phyloP scores from a whole-genome alignment of 805 yeast species.

The Henningerozyma blattae region DNA sequence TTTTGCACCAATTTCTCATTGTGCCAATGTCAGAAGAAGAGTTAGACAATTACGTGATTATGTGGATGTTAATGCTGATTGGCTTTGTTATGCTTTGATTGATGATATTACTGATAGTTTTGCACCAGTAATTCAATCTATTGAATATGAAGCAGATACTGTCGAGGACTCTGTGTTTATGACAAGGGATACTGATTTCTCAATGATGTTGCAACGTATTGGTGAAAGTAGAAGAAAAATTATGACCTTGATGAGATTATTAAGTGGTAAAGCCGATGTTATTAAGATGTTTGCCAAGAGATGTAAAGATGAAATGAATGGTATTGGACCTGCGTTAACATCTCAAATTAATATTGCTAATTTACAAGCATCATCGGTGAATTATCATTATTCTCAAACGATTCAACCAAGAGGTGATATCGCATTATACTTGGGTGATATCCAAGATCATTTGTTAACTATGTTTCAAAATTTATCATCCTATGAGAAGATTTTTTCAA shows the following conservation, averaged over 20 bases:
- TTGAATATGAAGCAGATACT: constrained; percentile 72
- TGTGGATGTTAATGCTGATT: constrained; percentile 66
- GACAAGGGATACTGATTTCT: constrained; percentile 62
- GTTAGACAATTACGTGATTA: constrained; percentile 69
- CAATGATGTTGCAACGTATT: constrained; percentile 65
- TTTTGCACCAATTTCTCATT: constrained; percentile 54
- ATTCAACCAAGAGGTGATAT: constrained; percentile 25
- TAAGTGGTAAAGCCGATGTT: constrained; percentile 92
- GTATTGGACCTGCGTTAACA: constrained; percentile 31
- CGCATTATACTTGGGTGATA: constrained; percentile 86
- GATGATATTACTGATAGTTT: constrained; percentile 81
- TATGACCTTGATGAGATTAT: constrained; percentile 81
- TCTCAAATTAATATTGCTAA: constrained; percentile 30
- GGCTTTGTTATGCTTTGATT: constrained; percentile 72
- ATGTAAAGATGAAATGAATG: constrained; percentile 58
- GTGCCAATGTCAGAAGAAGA: constrained; percentile 71
- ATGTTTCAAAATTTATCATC: constrained; percentile 86
- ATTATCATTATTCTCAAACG: neutral
- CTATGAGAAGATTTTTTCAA: constrained; percentile 84
- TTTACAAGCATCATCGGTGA: constrained; percentile 13
- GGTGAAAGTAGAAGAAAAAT: constrained; percentile 86
- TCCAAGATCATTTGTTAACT: constrained; percentile 92
- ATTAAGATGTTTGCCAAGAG: constrained; percentile 92
- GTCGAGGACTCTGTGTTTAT: constrained; percentile 74
- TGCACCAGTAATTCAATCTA: constrained; percentile 67